phyloP scores from a whole-genome alignment of 768 basidiomycete genomes.

The Lyophyllum shimeji region DNA sequence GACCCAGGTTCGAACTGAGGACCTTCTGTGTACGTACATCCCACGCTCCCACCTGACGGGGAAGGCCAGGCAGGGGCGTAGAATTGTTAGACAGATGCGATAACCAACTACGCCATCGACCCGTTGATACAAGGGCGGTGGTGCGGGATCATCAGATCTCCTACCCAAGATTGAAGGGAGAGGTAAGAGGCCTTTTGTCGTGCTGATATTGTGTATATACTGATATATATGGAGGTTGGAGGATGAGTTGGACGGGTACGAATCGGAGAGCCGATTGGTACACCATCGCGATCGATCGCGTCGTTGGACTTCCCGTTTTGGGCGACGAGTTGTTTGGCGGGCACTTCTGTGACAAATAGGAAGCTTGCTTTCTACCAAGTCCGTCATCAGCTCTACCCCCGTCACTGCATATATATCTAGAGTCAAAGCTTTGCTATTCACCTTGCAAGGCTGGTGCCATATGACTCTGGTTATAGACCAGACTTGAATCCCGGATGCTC shows the following conservation, averaged over 20 bases:
- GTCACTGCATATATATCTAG: too few species aligned
- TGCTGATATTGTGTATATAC: too few species aligned
- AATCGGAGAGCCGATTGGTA: background rate
- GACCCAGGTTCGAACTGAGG: background rate
- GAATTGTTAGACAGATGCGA: constrained; percentile 75
- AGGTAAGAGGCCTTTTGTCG: background rate
- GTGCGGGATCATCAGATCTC: background rate
- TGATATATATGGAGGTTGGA: background rate
- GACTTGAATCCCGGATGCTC: background rate
- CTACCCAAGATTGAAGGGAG: background rate
- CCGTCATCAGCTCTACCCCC: too few species aligned
- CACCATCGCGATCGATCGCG: too few species aligned
- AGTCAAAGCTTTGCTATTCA: too few species aligned
- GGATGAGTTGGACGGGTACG: background rate
- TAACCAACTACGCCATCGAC: constrained; percentile 81
- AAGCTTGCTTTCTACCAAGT: too few species aligned
- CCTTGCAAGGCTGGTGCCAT: too few species aligned
- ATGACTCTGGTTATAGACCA: too few species aligned
- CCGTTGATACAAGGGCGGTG: constrained; percentile 5
- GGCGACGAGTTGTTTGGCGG: background rate
- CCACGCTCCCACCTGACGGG: background rate
- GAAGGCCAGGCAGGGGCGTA: background rate
- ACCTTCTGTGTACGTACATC: constrained; percentile 2
- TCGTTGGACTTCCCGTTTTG: background rate
- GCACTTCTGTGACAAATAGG: background rate